phyloP scores from a whole-genome alignment of 495 filamentous ascomycete genomes.

The Xylaria telfairii region DNA sequence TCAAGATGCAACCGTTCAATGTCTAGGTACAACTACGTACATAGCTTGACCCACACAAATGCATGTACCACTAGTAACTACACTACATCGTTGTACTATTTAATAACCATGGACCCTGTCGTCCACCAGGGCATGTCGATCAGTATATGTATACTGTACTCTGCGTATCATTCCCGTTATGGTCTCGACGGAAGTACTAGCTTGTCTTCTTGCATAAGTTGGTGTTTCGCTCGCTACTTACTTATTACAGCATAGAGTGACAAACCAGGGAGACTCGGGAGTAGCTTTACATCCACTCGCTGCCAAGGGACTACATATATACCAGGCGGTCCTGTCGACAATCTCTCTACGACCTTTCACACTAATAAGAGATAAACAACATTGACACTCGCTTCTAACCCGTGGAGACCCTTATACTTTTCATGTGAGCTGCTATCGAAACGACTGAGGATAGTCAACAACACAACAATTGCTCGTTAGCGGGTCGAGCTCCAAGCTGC shows the following conservation, averaged over 20 bases:
- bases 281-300: constrained; percentile 6
- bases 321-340: not conserved
- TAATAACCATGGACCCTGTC: constrained; percentile 20
- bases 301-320: constrained; percentile 12
- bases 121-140: constrained; percentile 14
- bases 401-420: not conserved
- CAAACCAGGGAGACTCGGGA: constrained; percentile 5
- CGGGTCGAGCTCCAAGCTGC: not conserved
- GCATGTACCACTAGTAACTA: constrained; percentile 2
- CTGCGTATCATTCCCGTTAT: constrained; percentile 12
- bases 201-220: constrained; percentile 14
- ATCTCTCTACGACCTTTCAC: constrained; percentile 7
- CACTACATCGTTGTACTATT: constrained; percentile 18
- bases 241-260: constrained; percentile 18
- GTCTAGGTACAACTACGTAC: not conserved
- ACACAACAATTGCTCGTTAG: not conserved
- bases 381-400: not conserved
- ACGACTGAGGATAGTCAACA: not conserved
- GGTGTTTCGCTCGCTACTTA: constrained; percentile 11
- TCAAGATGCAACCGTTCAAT: constrained; percentile 18
- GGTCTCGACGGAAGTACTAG: constrained; percentile 1
- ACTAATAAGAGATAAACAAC: not conserved
- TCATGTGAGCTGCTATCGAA: not conserved
- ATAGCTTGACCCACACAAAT: constrained; percentile 16
- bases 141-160: constrained; percentile 19